Evolutionary conservation across 345 rosid genomes (phyloP), one percentile per base, ranked within the genome.

Genomic region (Rubroshorea leprosula): DNA sequence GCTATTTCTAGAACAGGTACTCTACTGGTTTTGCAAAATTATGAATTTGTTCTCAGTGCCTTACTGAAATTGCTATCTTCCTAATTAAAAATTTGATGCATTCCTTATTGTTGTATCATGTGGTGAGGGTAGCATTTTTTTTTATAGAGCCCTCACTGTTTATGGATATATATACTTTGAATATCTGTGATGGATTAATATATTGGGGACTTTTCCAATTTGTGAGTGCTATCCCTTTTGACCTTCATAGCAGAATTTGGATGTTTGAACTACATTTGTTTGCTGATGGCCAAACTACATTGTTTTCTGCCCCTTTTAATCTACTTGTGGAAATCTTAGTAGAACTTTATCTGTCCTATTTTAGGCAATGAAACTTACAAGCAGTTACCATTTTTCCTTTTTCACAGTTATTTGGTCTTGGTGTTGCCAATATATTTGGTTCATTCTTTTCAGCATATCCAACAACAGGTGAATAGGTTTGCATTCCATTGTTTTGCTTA

Each of bases 351-450:
- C 43, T 18, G 17, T 44, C 50, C 31, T 18, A 15, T 55, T 14
- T 35, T 26, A 44, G 23, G 8, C 0, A 47, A 29, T 20, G 54
- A 48, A 52, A 63, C 35, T 31, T 70, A 67, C 58, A 60, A 57
- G 44, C 12, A 22, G 26, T 39, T 55, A 21, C 52, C 54, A 35
- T 35, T 3, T 29, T 21, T 43, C 49, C 58, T 48, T 58, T 64
- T 22, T 38, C 47, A 70, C 94, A 93, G 99, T 74, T 93, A 75
- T 83, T 89, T 56, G 99, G 99, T 74, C 97, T 93, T 69, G 97
- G 99, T 70, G 82, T 93, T 65, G 82, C 99, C 62, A 93, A 93
- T 72, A 74, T 93, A 55, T 64, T 78, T 54, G 99, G 99, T 53
- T 87, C 97, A 23, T 80, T 93, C 62, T 93, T 93, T 76, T 85